Conservation (phyloP, 1,284 basidiomycete genomes). For the Taiwanofungus camphoratus region DNA sequence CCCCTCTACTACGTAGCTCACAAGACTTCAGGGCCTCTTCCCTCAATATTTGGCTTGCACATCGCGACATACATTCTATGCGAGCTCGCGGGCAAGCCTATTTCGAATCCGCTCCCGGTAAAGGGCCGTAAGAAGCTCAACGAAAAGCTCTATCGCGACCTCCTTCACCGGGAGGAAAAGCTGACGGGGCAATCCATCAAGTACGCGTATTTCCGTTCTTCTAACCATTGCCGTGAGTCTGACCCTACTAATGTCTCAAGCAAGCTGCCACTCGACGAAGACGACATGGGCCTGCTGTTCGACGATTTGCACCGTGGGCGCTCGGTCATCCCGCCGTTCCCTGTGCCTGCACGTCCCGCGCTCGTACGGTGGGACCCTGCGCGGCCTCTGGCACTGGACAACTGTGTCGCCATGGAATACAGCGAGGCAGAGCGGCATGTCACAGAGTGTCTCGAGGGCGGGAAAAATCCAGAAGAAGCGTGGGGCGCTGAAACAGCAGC, state of each 20-base stretch:
- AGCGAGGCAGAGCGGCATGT: slow-evolving; percentile 70
- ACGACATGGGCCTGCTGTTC: slow-evolving; percentile 78
- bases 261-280: slow-evolving; percentile 71
- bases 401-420: slow-evolving; percentile 77
- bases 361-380: slow-evolving; percentile 77
- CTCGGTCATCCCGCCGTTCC: slow-evolving; percentile 70
- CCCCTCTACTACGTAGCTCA: slow-evolving; percentile 4
- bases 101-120: slow-evolving; percentile 76
- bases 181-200: slow-evolving; percentile 39
- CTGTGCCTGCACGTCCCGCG: slow-evolving; percentile 64
- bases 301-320: slow-evolving; percentile 85
- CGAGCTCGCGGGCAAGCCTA: slow-evolving; percentile 77
- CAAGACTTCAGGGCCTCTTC: slow-evolving; percentile 57
- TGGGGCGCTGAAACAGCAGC: slow-evolving; percentile 61
- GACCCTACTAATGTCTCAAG: slow-evolving; percentile 30
- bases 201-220: slow-evolving; percentile 13
- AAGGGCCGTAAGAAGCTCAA: slow-evolving; percentile 84
- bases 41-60: slow-evolving; percentile 85
- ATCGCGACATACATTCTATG: slow-evolving; percentile 85
- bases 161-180: slow-evolving; percentile 68
- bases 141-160: slow-evolving; percentile 71
- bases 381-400: slow-evolving; percentile 60
- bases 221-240: background rate
- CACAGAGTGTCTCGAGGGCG: slow-evolving; percentile 39
- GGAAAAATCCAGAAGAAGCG: slow-evolving; percentile 42